Percentiles rank a stretch among this genome's conserved stretches.
These are phyloP conservation scores for Citropsis articulata DNA, from an alignment of 345 rosid genomes.

Conservation along the genomic window DNA sequence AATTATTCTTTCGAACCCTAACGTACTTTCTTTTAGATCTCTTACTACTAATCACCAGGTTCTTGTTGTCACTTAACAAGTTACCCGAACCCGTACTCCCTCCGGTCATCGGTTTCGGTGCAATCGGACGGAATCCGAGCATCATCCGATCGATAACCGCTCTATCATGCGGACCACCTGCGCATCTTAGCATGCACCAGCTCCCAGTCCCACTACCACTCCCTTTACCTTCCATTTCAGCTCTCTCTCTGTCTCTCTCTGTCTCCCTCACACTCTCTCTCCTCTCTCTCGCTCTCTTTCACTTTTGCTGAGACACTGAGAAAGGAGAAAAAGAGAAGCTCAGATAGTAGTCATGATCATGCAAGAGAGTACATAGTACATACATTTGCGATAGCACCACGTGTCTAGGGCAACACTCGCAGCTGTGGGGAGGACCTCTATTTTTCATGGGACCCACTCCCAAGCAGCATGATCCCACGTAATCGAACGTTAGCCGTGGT, in stretches of 20 bases:
- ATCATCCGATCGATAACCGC: conserved; percentile 50
- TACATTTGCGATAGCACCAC: conserved; percentile 32
- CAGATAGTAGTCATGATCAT: conserved; percentile 14
- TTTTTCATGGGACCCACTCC: conserved; percentile 23
- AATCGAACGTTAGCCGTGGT: not conserved
- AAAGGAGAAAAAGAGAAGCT: not conserved
- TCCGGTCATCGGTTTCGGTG: conserved; percentile 63
- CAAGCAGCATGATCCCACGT: not conserved
- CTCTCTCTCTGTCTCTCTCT: conserved; percentile 4
- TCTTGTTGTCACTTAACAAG: conserved; percentile 17
- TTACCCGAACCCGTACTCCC: conserved; percentile 18
- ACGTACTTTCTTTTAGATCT: conserved; percentile 70
- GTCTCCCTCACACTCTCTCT: conserved; percentile 11
- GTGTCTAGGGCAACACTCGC: conserved; percentile 40
- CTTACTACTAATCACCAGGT: conserved; percentile 21
- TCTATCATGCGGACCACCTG: conserved; percentile 34
- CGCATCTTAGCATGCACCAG: conserved; percentile 23
- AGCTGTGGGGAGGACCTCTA: not conserved
- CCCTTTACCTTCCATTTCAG: conserved; percentile 24
- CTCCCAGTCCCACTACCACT: not conserved
- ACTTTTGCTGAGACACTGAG: conserved; percentile 10
- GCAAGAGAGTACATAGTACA: not conserved
- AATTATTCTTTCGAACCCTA: conserved; percentile 51
- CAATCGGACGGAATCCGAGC: conserved; percentile 88
- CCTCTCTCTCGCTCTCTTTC: conserved; percentile 14